Conservation (phyloP, 2,329 filamentous ascomycete genomes). For the Biscogniauxia mediterranea region DNA sequence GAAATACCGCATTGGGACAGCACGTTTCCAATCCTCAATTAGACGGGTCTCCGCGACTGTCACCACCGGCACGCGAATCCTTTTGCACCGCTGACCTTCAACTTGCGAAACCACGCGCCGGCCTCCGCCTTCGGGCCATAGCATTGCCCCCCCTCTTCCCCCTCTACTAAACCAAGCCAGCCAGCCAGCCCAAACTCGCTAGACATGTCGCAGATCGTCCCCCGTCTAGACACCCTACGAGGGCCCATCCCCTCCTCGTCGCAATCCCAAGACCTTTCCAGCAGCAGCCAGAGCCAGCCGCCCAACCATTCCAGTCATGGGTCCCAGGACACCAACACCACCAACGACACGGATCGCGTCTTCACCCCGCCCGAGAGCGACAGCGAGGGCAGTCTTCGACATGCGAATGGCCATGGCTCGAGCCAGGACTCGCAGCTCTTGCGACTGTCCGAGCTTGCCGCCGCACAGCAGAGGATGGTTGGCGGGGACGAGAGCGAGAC, state of each 20-base stretch:
- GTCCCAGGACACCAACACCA: constrained; percentile 44
- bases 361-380: constrained; percentile 45
- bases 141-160: background rate
- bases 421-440: constrained; percentile 57
- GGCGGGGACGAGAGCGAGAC: constrained; percentile 36
- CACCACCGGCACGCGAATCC: background rate
- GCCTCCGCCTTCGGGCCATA: constrained; percentile 3
- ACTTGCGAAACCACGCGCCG: constrained; percentile 13
- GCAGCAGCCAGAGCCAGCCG: constrained; percentile 24
- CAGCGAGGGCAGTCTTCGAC: constrained; percentile 39
- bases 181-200: constrained; percentile 1
- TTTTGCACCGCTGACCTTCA: background rate
- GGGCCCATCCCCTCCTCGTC: constrained; percentile 8
- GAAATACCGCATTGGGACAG: constrained; percentile 1
- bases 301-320: constrained; percentile 38
- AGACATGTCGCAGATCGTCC: constrained; percentile 17
- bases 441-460: constrained; percentile 57
- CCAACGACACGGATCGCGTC: constrained; percentile 40
- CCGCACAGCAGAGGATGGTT: constrained; percentile 49
- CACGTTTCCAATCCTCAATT: background rate
- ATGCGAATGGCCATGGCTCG: constrained; percentile 40
- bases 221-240: constrained; percentile 3
- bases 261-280: constrained; percentile 13
- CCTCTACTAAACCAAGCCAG: background rate
- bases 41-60: background rate